These are phyloP conservation scores for Wickerhamomyces subpelliculosus DNA, from an alignment of 805 yeast species.

Conservation along the genomic window DNA sequence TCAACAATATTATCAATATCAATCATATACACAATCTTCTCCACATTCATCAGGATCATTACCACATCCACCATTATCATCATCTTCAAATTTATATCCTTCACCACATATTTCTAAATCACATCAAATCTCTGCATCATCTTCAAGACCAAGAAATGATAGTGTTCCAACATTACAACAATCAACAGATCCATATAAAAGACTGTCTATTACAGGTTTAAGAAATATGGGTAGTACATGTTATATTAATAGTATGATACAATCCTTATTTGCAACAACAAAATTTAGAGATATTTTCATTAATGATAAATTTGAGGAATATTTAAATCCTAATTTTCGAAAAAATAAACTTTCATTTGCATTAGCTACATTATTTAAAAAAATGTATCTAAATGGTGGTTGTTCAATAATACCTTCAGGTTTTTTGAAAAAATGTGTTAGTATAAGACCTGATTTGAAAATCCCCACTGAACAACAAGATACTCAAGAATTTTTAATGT, in stretches of 20 bases:
- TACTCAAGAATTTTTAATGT: slow-evolving; percentile 68
- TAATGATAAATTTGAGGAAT: slow-evolving; percentile 36
- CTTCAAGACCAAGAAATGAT: slow-evolving; percentile 1
- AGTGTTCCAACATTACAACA: slow-evolving; percentile 31
- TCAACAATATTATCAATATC: slow-evolving; percentile 2
- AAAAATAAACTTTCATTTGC: slow-evolving; percentile 38
- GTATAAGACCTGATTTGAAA: slow-evolving; percentile 55
- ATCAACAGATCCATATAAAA: slow-evolving; percentile 30
- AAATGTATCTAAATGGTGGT: slow-evolving; percentile 53
- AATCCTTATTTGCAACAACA: slow-evolving; percentile 53
- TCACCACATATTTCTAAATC: not conserved
- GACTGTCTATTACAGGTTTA: slow-evolving; percentile 51
- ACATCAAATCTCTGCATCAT: not conserved
- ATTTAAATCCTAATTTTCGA: slow-evolving; percentile 27
- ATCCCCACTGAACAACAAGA: slow-evolving; percentile 79
- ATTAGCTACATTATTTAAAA: slow-evolving; percentile 45
- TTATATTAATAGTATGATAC: slow-evolving; percentile 69
- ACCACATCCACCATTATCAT: not conserved
- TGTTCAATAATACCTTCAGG: slow-evolving; percentile 58
- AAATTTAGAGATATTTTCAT: slow-evolving; percentile 43
- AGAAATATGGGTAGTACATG: slow-evolving; percentile 69
- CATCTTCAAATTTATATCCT: not conserved
- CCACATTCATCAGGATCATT: not conserved
- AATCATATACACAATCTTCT: not conserved
- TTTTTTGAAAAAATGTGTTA: slow-evolving; percentile 45